Percentiles rank a stretch among this genome's conserved stretches.
phyloP scores from a whole-genome alignment of 164 flowering plant genomes.

The Kingdonia uniflora region DNA sequence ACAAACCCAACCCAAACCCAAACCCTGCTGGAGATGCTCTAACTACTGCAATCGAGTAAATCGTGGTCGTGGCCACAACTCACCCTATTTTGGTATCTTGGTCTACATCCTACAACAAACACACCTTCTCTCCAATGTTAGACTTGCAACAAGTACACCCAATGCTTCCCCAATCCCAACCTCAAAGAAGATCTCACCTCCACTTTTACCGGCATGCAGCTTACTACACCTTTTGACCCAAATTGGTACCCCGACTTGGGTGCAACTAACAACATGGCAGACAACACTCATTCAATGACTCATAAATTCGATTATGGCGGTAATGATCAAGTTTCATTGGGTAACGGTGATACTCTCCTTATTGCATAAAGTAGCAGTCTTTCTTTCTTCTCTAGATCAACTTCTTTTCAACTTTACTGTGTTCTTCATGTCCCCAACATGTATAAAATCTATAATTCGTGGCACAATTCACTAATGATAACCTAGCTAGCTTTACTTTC shows the following conservation, averaged over 20 bases:
- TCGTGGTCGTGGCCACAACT: neutral
- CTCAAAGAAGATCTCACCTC: neutral
- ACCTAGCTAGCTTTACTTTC: neutral
- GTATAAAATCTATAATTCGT: neutral
- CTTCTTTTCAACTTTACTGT: neutral
- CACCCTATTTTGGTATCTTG: neutral
- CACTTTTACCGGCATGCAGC: neutral
- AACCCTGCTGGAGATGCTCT: too few relatives aligned
- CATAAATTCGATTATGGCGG: neutral
- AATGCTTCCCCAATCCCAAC: neutral
- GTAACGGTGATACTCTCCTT: slow-evolving; percentile 1
- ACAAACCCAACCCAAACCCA: too few relatives aligned
- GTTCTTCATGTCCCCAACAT: neutral
- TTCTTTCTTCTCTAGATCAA: neutral
- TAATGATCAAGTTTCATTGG: neutral
- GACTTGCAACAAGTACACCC: neutral
- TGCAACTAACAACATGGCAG: slow-evolving; percentile 2
- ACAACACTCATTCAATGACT: neutral
- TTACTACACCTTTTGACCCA: neutral
- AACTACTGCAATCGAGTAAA: neutral
- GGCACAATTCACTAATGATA: neutral
- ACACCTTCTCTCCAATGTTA: neutral
- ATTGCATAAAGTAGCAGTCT: neutral
- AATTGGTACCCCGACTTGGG: neutral
- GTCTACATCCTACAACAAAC: neutral